Evolutionary conservation across 2,329 filamentous ascomycete genomes (phyloP).

Genomic region (Dryadomyces quercivorus): DNA sequence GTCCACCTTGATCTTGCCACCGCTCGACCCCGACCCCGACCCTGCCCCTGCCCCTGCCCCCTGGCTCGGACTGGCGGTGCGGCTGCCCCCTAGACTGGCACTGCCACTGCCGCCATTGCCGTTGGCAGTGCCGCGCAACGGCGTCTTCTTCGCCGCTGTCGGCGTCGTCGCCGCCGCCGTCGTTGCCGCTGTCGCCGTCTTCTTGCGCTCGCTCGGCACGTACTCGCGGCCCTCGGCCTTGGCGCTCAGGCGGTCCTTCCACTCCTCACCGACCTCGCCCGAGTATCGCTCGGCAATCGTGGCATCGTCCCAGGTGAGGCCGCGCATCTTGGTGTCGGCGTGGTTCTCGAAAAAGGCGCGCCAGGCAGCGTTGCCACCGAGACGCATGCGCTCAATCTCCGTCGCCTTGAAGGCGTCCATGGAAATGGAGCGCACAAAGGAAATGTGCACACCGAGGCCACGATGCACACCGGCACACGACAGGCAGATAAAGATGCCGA

Average conservation of each 20-base stretch:
- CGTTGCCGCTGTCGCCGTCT: slow-evolving; percentile 23
- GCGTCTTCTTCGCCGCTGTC: neutral
- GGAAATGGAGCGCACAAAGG: slow-evolving; percentile 91
- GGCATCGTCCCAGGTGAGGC: slow-evolving; percentile 68
- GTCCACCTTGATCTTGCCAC: slow-evolving; percentile 50
- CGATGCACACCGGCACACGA: slow-evolving; percentile 91
- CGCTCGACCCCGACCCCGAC: slow-evolving; percentile 9
- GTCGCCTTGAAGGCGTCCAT: slow-evolving; percentile 96
- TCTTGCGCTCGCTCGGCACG: slow-evolving; percentile 53
- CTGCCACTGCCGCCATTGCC: too few relatives aligned
- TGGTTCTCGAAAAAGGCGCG: slow-evolving; percentile 74
- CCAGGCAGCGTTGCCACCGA: slow-evolving; percentile 83
- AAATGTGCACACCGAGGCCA: slow-evolving; percentile 92
- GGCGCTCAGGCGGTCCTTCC: slow-evolving; percentile 77
- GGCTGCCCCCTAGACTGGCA: slow-evolving; percentile 10
- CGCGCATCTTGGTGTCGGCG: slow-evolving; percentile 51
- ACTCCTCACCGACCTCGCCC: slow-evolving; percentile 84
- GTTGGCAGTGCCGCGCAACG: neutral
- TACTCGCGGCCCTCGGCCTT: slow-evolving; percentile 85
- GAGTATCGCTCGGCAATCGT: slow-evolving; percentile 87
- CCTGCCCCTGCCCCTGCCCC: neutral
- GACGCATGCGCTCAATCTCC: slow-evolving; percentile 88
- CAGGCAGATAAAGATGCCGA: slow-evolving; percentile 97
- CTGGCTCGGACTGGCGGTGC: slow-evolving; percentile 15
- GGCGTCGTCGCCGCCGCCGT: slow-evolving; percentile 24